phyloP scores from a whole-genome alignment of 345 rosid genomes.

The Jatropha curcas region DNA sequence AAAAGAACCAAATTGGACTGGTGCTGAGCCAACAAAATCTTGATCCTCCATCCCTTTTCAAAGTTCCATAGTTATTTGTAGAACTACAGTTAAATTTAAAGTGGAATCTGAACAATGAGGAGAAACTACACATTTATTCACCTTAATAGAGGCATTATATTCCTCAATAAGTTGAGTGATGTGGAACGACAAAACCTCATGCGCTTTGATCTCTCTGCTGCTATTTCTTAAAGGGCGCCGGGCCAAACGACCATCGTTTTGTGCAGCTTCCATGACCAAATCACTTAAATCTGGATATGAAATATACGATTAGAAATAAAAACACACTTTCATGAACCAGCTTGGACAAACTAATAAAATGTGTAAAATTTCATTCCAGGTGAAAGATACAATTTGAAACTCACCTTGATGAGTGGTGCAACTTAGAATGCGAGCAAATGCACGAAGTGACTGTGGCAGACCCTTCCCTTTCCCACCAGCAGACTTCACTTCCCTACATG shows the following conservation, averaged over 20 bases:
- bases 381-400: conserved; percentile 16
- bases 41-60: not conserved
- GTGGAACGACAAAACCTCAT: conserved; percentile 50
- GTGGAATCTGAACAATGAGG: not conserved
- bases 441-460: conserved; percentile 79
- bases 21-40: not conserved
- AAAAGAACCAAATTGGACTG: not conserved
- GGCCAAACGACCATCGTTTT: conserved; percentile 78
- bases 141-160: conserved; percentile 52
- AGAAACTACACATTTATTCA: conserved; percentile 16
- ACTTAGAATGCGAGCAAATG: conserved; percentile 72
- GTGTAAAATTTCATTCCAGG: conserved; percentile 1
- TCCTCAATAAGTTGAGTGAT: conserved; percentile 43
- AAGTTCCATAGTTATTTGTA: not conserved
- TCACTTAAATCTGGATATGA: conserved; percentile 49
- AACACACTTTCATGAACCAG: not conserved
- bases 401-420: conserved; percentile 60
- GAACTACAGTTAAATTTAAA: not conserved
- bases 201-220: conserved; percentile 61
- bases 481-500: conserved; percentile 71
- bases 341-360: not conserved
- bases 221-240: conserved; percentile 53
- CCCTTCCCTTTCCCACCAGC: conserved; percentile 73
- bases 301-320: not conserved
- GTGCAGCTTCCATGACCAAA: conserved; percentile 66